Evolutionary conservation across 2,329 filamentous ascomycete species (phyloP), one percentile per base, ranked within the genome.

Genomic region (Colletotrichum orbiculare): DNA sequence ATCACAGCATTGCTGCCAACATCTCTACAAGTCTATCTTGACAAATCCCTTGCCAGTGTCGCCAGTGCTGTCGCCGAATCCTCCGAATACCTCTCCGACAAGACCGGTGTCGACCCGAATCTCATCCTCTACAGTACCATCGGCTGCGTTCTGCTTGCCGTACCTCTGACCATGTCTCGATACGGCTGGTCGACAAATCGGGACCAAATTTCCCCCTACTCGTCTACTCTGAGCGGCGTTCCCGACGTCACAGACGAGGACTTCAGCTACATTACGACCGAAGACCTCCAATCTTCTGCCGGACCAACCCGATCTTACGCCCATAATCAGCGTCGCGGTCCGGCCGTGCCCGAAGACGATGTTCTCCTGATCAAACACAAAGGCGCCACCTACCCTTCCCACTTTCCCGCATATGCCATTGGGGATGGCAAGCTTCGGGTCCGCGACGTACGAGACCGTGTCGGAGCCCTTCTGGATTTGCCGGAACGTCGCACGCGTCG

Each of bases 251-350:
- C 87, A 71, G 90, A 93, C 70, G 87, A 90, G 39, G 91, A 94
- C 79, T 95, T 89, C 76, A 90, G 88, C 74, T 94, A 95, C 80
- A 94, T 94, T 73, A 93, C 91, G n/a, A 89, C 89, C 35, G 87
- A 92, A 71, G 91, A 94, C 72, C 76, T 94, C 43, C 83, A 87
- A 66, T 77, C 80, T 41, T 76, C 76, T 34, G 74, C 69, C 67
- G 71, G 76, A 72, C 68, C 70, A 70, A 56, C 74, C 72, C 75
- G 72, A 77, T 54, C 60, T n/a, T 82, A 84, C 67, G 52, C 58
- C 35, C 63, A 63, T 38, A 79, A 82, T 62, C 76, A 80, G 35
- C 76, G 76, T 54, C 74, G 74, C 78, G 8, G 70, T 72, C 43
- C 70, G 76, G 48, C 75, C 73, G 65, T 72, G 45, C 78, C 73